These are phyloP conservation scores for Plantago elongata DNA, from an alignment of 257 asterid genomes.

Conservation along the genomic window DNA sequence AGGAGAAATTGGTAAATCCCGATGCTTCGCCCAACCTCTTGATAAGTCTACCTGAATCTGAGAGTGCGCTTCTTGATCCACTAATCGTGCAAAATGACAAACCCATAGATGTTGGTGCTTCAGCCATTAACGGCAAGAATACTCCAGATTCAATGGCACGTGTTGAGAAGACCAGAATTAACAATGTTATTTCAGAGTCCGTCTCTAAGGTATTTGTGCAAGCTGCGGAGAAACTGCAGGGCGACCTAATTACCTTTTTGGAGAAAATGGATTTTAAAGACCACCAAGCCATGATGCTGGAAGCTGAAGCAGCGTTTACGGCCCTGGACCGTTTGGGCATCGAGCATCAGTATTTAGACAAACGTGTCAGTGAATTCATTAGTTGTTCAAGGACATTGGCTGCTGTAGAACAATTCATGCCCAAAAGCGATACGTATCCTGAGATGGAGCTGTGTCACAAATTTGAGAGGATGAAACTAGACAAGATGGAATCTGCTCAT, in stretches of 20 bases:
- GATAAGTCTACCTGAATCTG: neutral
- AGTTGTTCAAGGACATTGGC: conserved; percentile 30
- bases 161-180: neutral
- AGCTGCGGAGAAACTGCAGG: conserved; percentile 35
- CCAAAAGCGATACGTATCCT: conserved; percentile 17
- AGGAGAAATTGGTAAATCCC: neutral
- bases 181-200: conserved; percentile 24
- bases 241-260: conserved; percentile 29
- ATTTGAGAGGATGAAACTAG: conserved; percentile 28
- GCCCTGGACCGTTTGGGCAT: conserved; percentile 32
- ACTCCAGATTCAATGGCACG: neutral
- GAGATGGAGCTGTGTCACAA: conserved; percentile 22
- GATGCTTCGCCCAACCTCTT: neutral
- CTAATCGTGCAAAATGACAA: conserved; percentile 16
- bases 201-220: conserved; percentile 31
- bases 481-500: conserved; percentile 26
- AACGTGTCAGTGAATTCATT: conserved; percentile 26
- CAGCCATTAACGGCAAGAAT: conserved; percentile 7
- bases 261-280: conserved; percentile 32
- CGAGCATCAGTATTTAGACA: conserved; percentile 26
- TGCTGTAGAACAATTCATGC: conserved; percentile 32
- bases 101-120: conserved; percentile 11
- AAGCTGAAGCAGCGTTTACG: conserved; percentile 33
- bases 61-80: conserved; percentile 20
- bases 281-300: conserved; percentile 36